A percentile compares a stretch with the other conserved stretches of the same genome.
Conservation (phyloP, 1,284 basidiomycete species). For the Naganishia sp. region DNA sequence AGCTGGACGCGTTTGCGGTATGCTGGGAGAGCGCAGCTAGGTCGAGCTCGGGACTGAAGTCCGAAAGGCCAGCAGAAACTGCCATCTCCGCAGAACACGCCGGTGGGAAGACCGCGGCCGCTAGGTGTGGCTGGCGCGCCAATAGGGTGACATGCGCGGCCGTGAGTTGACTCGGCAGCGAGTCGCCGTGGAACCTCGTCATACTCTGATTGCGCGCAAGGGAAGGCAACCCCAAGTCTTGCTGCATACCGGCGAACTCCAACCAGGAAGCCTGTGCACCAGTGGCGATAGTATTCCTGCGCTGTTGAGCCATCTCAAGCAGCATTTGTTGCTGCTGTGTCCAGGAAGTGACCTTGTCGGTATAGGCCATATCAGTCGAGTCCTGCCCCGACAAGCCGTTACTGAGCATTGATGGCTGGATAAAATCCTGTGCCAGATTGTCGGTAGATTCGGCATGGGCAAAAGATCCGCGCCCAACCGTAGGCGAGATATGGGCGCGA, state of each 20-base stretch:
- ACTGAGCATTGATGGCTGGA: not conserved
- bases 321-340: conserved; percentile 21
- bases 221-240: not conserved
- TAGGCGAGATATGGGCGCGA: conserved; percentile 16
- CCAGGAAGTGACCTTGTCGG: conserved; percentile 34
- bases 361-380: conserved; percentile 10
- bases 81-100: conserved; percentile 28
- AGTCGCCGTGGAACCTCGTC: conserved; percentile 7
- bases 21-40: conserved; percentile 10
- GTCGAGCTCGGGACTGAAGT: conserved; percentile 10
- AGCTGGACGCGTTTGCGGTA: not conserved
- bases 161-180: conserved; percentile 20
- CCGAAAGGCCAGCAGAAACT: conserved; percentile 23
- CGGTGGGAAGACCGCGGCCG: conserved; percentile 34
- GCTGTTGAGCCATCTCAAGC: conserved; percentile 11
- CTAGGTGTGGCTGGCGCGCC: conserved; percentile 33
- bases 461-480: conserved; percentile 4
- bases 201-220: conserved; percentile 8
- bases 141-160: conserved; percentile 33
- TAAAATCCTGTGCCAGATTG: not conserved
- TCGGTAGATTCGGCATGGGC: not conserved
- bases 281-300: conserved; percentile 5
- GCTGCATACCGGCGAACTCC: conserved; percentile 10
- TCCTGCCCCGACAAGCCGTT: not conserved
- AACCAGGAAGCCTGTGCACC: conserved; percentile 16